A percentile compares a stretch with the other conserved stretches of the same genome.
These are phyloP conservation scores for Globisporangium rhizosaccharum DNA, from an alignment of 352 stramenopile genomes.

Conservation along the genomic window DNA sequence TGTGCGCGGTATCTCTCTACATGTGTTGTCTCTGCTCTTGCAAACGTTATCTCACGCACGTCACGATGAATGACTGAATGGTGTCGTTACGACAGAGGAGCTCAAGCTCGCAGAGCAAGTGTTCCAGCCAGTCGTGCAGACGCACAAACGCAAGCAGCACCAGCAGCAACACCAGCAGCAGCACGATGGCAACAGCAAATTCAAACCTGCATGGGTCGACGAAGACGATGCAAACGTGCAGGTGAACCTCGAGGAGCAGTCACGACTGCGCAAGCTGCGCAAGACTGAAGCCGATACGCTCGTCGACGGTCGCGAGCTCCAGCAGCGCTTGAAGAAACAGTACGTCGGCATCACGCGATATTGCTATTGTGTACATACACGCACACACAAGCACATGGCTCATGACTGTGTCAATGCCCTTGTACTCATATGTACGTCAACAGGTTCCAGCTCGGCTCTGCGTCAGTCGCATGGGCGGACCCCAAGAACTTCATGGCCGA, in stretches of 20 bases:
- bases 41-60: background rate
- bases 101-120: conserved; percentile 48
- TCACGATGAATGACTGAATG: background rate
- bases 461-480: conserved; percentile 63
- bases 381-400: background rate
- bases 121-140: conserved; percentile 33
- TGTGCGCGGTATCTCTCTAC: background rate
- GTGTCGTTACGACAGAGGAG: conserved; percentile 26
- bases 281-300: conserved; percentile 66
- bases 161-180: conserved; percentile 16
- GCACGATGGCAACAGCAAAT: conserved; percentile 12
- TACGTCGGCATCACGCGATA: conserved; percentile 17
- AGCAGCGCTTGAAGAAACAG: conserved; percentile 79
- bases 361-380: background rate
- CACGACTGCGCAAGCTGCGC: conserved; percentile 77
- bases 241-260: conserved; percentile 64
- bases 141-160: conserved; percentile 29
- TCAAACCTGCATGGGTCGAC: conserved; percentile 80
- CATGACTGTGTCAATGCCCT: background rate
- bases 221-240: conserved; percentile 77
- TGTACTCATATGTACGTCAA: background rate
- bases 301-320: conserved; percentile 68
- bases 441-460: conserved; percentile 55
- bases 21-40: background rate
- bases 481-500: conserved; percentile 55